Evolutionary conservation across 768 basidiomycete species (phyloP).

Genomic region (Leccinum variicolor): DNA sequence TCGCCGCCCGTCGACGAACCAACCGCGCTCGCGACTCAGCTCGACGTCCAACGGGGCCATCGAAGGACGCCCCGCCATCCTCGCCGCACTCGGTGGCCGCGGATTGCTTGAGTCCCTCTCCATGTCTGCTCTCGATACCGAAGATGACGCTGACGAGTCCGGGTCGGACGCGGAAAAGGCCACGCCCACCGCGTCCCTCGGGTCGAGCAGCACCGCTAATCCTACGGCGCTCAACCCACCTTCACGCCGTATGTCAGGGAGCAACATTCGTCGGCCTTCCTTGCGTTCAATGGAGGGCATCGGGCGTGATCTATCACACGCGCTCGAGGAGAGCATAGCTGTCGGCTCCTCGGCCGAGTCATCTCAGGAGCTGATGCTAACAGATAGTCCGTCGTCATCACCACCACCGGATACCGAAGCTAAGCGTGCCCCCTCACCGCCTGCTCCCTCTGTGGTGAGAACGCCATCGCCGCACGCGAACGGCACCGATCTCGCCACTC

Average conservation of each 20-base stretch:
- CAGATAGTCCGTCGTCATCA: background rate
- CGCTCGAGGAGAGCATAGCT: constrained; percentile 25
- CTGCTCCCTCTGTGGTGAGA: background rate
- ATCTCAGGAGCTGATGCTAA: background rate
- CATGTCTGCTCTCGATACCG: constrained; percentile 52
- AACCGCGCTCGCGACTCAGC: constrained; percentile 22
- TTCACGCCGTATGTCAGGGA: constrained; percentile 11
- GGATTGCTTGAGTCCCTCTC: constrained; percentile 41
- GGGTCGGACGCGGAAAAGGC: constrained; percentile 16
- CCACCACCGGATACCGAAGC: background rate
- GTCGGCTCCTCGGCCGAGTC: background rate
- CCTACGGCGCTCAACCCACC: background rate
- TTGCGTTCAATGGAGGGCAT: constrained; percentile 31
- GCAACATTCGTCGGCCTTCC: constrained; percentile 11
- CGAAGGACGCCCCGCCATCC: constrained; percentile 22
- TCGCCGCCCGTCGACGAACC: constrained; percentile 24
- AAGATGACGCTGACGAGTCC: constrained; percentile 36
- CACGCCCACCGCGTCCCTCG: background rate
- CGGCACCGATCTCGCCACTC: constrained; percentile 40
- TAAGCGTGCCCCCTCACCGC: constrained; percentile 7
- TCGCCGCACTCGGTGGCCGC: constrained; percentile 27
- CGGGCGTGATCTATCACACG: constrained; percentile 29
- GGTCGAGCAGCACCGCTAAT: background rate
- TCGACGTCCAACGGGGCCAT: constrained; percentile 15
- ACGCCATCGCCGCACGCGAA: constrained; percentile 5